Conservation (phyloP, 257 asterid species). For the Solanum etuberosum region DNA sequence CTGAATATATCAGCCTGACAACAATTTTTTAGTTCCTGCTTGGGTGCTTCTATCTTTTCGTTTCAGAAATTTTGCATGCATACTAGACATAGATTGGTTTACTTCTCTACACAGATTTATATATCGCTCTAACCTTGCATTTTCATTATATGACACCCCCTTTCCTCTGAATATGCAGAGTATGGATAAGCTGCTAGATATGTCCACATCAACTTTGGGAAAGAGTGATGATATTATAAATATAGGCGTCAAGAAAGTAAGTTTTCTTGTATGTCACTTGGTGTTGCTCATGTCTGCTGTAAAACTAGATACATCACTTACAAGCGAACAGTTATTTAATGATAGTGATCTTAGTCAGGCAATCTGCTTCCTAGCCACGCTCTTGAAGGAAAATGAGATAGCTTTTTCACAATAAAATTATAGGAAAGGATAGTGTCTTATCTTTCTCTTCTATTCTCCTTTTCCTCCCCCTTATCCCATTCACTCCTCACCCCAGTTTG, state of each 20-base stretch:
- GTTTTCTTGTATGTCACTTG: conserved; percentile 3
- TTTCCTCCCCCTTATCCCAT: background rate
- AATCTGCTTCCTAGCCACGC: background rate
- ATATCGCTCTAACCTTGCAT: background rate
- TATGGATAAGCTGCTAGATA: conserved; percentile 54
- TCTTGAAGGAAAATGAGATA: background rate
- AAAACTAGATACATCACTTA: background rate
- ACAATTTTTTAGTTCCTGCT: background rate
- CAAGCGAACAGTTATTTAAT: background rate
- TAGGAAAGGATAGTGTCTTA: background rate
- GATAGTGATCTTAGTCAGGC: background rate
- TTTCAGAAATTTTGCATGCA: background rate
- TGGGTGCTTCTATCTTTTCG: background rate
- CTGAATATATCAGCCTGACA: background rate
- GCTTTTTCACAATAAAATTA: background rate
- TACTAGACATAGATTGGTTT: background rate
- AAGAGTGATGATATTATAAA: conserved; percentile 49
- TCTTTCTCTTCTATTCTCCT: background rate
- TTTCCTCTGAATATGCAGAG: conserved; percentile 44
- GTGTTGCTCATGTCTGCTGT: background rate
- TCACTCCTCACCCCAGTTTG: background rate
- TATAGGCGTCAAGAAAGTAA: conserved; percentile 28
- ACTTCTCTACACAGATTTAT: background rate
- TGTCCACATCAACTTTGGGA: conserved; percentile 48
- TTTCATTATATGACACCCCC: conserved; percentile 3